Percentiles rank a stretch among this genome's conserved stretches.
Evolutionary conservation across 2,329 filamentous ascomycete species (phyloP).

Genomic region (Neopestalotiopsis clavispora): DNA sequence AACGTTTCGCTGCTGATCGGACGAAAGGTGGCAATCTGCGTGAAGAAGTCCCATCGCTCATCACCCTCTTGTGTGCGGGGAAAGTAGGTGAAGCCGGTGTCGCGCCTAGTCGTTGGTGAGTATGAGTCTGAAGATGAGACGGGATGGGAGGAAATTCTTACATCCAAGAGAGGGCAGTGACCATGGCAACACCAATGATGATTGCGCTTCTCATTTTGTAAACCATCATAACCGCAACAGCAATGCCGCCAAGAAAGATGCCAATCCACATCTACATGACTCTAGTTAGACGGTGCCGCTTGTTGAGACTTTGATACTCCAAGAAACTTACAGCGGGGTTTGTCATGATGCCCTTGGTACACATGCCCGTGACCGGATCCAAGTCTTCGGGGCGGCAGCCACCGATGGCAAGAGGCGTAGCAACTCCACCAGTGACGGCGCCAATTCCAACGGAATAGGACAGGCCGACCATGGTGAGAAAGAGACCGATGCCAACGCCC

Average conservation of each 20-base stretch:
- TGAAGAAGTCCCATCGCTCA: conserved; percentile 73
- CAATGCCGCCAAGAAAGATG: conserved; percentile 77
- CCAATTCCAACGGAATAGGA: conserved; percentile 86
- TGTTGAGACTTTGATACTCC: not conserved
- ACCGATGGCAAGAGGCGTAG: conserved; percentile 76
- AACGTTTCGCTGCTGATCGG: conserved; percentile 68
- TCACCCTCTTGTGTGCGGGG: conserved; percentile 69
- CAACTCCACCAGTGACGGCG: conserved; percentile 71
- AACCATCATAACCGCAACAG: conserved; percentile 82
- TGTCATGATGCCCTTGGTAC: conserved; percentile 70
- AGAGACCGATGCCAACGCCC: conserved; percentile 68
- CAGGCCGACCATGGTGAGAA: conserved; percentile 67
- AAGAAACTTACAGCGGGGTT: conserved; percentile 65
- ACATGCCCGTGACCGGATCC: conserved; percentile 51
- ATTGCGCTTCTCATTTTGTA: conserved; percentile 79
- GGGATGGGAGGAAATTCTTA: conserved; percentile 42
- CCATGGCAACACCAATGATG: conserved; percentile 72
- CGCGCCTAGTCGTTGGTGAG: conserved; percentile 49
- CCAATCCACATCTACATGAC: conserved; percentile 76
- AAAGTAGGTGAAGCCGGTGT: conserved; percentile 75
- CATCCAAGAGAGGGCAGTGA: conserved; percentile 78
- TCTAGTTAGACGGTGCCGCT: not conserved
- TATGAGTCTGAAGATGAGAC: conserved; percentile 16
- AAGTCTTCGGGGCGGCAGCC: conserved; percentile 69
- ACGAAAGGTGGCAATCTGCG: conserved; percentile 72